Base-by-base conservation (phyloP, 192 early-diverging fungal genomes). In the Dissophora globulifera region DNA sequence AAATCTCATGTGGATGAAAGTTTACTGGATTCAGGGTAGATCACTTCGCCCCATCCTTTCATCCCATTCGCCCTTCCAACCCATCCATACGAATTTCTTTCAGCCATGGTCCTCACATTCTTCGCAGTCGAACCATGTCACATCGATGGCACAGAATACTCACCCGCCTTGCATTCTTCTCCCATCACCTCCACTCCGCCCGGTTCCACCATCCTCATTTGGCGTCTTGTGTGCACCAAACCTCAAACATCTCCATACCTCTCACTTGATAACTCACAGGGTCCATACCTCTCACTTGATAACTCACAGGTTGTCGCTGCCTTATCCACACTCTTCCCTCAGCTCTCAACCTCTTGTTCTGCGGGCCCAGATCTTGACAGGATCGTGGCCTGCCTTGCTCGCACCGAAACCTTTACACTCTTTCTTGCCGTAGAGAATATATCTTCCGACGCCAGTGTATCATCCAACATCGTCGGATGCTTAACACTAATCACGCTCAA, bases 401-500 rank as follows among this genome's bases (percentile, higher is more conserved):
- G 41, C 25, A 13, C 31, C 2, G 31, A 50, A 15, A 75, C 71
- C 0, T 75, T 66, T 29, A 60, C 62, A 12, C 57, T 75, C n/a
- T 66, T 60, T 22, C 55, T 75, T 29, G 71, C 71, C 33, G 66
- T 57, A 9, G 62, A 59, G 4, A 42, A 48, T 19, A 29, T 32
- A 0, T 29, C 42, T 11, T 22, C 33, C 5, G 35, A 38, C 35
- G 13, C 6, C 7, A 38, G 6, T 13, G 35, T 38, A 13, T 13
- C 35, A 38, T 4, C 43, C 43, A 58, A 16, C 7, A 62, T 85
- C 30, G 53, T 83, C 1, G 84, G 84, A 4, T 74, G 60, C 12
- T 55, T 76, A 9, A 83, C 84, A 0, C 52, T 85, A 7, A 63
- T 68, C 10, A 67, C 50, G 23, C 27, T 70, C 0, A 58, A 63